Conservation (phyloP, 257 asterid species). For the Catharanthus roseus region DNA sequence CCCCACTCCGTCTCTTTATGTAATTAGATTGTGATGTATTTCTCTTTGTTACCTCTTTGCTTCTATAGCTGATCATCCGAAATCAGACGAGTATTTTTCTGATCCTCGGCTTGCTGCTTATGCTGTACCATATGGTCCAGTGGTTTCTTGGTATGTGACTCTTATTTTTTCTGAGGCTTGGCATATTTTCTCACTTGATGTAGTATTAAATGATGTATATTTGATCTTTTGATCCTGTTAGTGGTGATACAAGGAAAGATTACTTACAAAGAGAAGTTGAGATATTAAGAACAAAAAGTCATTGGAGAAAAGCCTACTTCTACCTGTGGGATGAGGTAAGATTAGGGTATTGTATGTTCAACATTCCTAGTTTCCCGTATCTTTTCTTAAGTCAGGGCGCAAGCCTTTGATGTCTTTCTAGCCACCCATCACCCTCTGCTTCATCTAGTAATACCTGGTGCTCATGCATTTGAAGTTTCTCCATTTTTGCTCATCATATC, state of each 20-base stretch:
- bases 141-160: slow-evolving; percentile 52
- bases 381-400: slow-evolving; percentile 14
- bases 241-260: slow-evolving; percentile 70
- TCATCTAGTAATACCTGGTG: not conserved
- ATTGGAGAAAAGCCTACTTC: slow-evolving; percentile 97
- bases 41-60: slow-evolving; percentile 5
- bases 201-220: slow-evolving; percentile 27
- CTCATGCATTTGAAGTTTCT: not conserved
- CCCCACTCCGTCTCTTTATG: not conserved
- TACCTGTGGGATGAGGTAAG: slow-evolving; percentile 99
- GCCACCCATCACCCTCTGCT: not conserved
- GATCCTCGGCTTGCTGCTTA: slow-evolving; percentile 98
- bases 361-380: slow-evolving; percentile 12
- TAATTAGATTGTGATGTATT: not conserved
- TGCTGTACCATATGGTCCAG: slow-evolving; percentile 88
- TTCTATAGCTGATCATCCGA: slow-evolving; percentile 90
- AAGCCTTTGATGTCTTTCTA: not conserved
- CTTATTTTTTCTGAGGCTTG: slow-evolving; percentile 16
- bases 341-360: slow-evolving; percentile 7
- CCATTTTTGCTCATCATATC: too few relatives aligned
- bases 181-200: slow-evolving; percentile 18
- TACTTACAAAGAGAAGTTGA: slow-evolving; percentile 82
- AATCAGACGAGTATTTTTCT: slow-evolving; percentile 88
- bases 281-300: slow-evolving; percentile 66
- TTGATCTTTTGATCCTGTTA: slow-evolving; percentile 45